Conservation (phyloP, 78 protist species). For the Diacronema lutheri region DNA sequence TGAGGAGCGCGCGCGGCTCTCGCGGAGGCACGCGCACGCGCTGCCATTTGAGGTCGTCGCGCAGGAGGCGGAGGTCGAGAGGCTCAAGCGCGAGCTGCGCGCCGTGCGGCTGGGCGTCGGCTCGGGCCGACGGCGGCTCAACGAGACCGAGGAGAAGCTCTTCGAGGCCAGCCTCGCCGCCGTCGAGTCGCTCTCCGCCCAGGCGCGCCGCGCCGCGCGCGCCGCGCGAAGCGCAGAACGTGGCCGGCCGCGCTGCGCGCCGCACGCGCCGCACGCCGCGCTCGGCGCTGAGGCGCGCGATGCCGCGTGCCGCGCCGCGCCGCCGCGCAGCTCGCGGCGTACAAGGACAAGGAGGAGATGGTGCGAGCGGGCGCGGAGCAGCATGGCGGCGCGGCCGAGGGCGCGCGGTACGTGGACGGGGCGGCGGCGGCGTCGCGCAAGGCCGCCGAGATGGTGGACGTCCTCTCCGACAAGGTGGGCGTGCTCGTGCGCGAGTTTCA, state of each 20-base stretch:
- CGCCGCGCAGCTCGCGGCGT: too few relatives aligned
- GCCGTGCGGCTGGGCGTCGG: neutral
- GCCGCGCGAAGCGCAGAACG: too few relatives aligned
- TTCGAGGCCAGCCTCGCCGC: neutral
- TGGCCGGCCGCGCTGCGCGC: too few relatives aligned
- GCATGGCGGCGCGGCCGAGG: neutral
- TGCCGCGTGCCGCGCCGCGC: too few relatives aligned
- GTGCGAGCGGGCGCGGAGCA: neutral
- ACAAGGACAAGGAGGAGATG: too few relatives aligned
- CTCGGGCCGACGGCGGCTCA: neutral
- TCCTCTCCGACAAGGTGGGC: neutral
- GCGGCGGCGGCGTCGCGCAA: neutral
- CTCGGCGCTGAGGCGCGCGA: too few relatives aligned
- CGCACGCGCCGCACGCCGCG: too few relatives aligned
- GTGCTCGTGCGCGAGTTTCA: neutral
- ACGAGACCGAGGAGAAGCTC: neutral
- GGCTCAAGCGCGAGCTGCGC: neutral
- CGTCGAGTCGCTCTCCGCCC: neutral
- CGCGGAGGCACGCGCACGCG: neutral
- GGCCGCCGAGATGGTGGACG: neutral
- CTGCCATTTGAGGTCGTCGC: neutral
- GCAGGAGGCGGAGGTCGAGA: neutral
- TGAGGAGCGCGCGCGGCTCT: too few relatives aligned
- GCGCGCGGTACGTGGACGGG: neutral
- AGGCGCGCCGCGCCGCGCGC: neutral